A percentile compares a stretch with the other conserved stretches of the same genome.
phyloP scores from a whole-genome alignment of 805 yeast genomes.

The Candida nemodendra region DNA sequence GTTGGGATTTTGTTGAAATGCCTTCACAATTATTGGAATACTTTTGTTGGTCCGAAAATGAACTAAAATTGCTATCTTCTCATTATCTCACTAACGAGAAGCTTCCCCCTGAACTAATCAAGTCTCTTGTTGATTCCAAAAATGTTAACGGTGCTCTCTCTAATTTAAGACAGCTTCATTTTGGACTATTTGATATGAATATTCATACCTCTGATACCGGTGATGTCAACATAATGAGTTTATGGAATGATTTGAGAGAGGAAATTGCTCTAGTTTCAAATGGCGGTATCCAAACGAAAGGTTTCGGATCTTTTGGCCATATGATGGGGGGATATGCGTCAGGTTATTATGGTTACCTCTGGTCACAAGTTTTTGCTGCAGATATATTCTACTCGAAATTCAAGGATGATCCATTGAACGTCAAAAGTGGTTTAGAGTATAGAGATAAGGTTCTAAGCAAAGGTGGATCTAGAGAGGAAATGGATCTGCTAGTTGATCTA shows the following conservation, averaged over 20 bases:
- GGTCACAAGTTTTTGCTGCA: slow-evolving; percentile 83
- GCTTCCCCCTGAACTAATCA: slow-evolving; percentile 55
- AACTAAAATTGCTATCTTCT: slow-evolving; percentile 56
- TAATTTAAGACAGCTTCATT: slow-evolving; percentile 73
- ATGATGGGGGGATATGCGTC: slow-evolving; percentile 83
- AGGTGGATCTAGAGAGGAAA: slow-evolving; percentile 74
- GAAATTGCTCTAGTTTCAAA: slow-evolving; percentile 58
- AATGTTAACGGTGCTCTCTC: slow-evolving; percentile 75
- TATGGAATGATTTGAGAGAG: slow-evolving; percentile 68
- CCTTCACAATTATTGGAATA: slow-evolving; percentile 89
- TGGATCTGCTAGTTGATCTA: slow-evolving; percentile 60
- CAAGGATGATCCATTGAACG: slow-evolving; percentile 64
- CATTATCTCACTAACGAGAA: slow-evolving; percentile 60
- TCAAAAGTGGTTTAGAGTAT: slow-evolving; percentile 59
- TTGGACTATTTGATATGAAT: slow-evolving; percentile 73
- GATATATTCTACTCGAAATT: slow-evolving; percentile 77
- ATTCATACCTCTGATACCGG: slow-evolving; percentile 53
- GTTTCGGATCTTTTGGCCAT: slow-evolving; percentile 78
- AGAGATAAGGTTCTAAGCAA: slow-evolving; percentile 65
- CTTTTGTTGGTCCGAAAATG: slow-evolving; percentile 78
- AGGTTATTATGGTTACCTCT: slow-evolving; percentile 83
- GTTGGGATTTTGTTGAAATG: slow-evolving; percentile 87
- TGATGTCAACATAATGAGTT: slow-evolving; percentile 48
- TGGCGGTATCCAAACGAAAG: slow-evolving; percentile 57
- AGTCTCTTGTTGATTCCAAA: slow-evolving; percentile 59